Evolutionary conservation across 768 basidiomycete species (phyloP).

Genomic region (Naematelia encephala): DNA sequence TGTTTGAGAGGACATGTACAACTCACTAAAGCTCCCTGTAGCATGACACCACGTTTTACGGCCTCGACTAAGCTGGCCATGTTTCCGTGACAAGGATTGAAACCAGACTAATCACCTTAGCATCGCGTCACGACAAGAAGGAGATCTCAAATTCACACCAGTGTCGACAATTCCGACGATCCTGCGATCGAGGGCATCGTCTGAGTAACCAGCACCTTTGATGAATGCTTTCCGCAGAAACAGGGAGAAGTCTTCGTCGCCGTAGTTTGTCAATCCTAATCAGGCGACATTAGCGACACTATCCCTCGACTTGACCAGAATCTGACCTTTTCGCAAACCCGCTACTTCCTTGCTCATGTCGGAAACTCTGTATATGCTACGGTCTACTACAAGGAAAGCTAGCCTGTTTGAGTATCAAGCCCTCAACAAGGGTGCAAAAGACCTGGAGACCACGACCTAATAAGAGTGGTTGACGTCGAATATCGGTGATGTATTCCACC

Average conservation of each 20-base stretch:
- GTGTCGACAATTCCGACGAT: conserved; percentile 45
- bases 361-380: no score
- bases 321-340: no score
- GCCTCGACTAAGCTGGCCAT: conserved; percentile 31
- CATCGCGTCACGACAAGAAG: not conserved
- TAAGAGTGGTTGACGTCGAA: no score
- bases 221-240: conserved; percentile 46
- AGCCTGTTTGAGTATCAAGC: no score
- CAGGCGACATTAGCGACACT: no score
- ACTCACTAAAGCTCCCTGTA: conserved; percentile 30
- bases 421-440: no score
- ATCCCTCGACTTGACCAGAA: no score
- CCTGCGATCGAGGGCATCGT: conserved; percentile 40
- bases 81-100: conserved; percentile 44
- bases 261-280: conserved; percentile 33
- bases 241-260: conserved; percentile 40
- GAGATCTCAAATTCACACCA: conserved; percentile 8
- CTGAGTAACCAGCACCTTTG: conserved; percentile 43
- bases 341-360: no score
- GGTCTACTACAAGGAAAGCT: no score
- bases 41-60: conserved; percentile 34
- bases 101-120: conserved; percentile 20
- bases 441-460: no score
- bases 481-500: no score
- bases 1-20: no score